Base-by-base conservation (phyloP, 2,329 filamentous ascomycete species). In the Herpotrichia juniperi region DNA sequence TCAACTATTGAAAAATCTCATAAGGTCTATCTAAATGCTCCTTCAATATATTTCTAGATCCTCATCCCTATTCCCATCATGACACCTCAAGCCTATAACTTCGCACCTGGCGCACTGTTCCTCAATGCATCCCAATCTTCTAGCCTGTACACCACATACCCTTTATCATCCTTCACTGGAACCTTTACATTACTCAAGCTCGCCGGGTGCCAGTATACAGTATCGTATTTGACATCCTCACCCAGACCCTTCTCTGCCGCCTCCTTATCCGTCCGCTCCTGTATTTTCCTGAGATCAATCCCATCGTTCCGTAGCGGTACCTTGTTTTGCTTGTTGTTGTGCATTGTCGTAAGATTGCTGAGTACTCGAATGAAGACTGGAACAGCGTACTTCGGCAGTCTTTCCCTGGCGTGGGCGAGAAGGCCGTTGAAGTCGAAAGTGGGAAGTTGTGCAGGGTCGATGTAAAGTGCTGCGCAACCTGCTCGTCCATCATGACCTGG, bases 321-420 rank as follows among this genome's bases (percentile, higher is more conserved):
- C 69, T 93, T 93, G 67, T 91, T 90, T 73, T 91, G 89, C 75
- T 93, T 93, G 69, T 91, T 88, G 62, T 91, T 93, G 66, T 89
- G 86, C 62, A 85, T 88, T 5, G 87, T 83, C 22, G 80, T 83
- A 50, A 81, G 79, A 30, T 76, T 76, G 35, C 80, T 74, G 19
- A 89, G 80, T 16, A 90, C 72, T 1, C 89, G 79, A 35, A 92
- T 63, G 74, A 93, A 93, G 1, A 91, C 74, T 0, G 90, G 90
- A 1, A 93, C 87, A 0, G 89, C 90, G 63, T 92, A 93, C 56
- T 81, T 82, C 0, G 90, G 89, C 19, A 93, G 76, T 45, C 83
- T 79, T 12, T 79, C 77, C 6, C 83, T 80, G 2, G 81, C 79
- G 63, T 87, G 81, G 54, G 77, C 79, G 42, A 89, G 73, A 9